Percentiles rank a stretch among this genome's conserved stretches.
phyloP scores from a whole-genome alignment of 2,329 filamentous ascomycete species.

The Trichophyton schoenleinii region DNA sequence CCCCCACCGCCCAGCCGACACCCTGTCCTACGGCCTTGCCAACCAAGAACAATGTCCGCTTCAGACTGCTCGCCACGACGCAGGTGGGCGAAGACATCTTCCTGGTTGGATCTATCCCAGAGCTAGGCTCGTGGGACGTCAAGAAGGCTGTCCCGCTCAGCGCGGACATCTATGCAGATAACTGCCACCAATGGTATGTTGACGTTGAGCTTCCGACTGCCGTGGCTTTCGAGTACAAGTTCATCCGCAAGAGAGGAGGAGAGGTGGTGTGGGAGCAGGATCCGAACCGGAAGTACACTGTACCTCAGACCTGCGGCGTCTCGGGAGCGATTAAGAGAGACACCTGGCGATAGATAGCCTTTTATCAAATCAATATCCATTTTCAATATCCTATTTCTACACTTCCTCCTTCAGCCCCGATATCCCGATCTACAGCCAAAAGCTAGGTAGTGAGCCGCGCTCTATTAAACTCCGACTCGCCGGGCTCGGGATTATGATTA shows the following conservation, averaged over 20 bases:
- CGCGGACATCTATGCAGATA: constrained; percentile 46
- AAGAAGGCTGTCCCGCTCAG: constrained; percentile 43
- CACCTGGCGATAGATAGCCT: constrained; percentile 24
- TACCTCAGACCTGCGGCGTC: constrained; percentile 26
- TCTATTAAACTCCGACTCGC: neutral
- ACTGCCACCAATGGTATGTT: constrained; percentile 50
- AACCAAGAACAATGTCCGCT: constrained; percentile 47
- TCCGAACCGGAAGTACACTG: constrained; percentile 32
- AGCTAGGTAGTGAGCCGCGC: neutral
- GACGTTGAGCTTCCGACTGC: constrained; percentile 46
- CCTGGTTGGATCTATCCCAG: constrained; percentile 46
- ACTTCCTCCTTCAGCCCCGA: neutral
- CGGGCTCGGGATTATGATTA: neutral
- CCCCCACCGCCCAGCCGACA: constrained; percentile 16
- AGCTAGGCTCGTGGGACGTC: constrained; percentile 53
- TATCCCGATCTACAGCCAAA: neutral
- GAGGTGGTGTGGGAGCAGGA: constrained; percentile 53
- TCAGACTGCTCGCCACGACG: constrained; percentile 48
- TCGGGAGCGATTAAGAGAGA: constrained; percentile 25
- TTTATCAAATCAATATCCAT: neutral
- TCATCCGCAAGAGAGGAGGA: constrained; percentile 46
- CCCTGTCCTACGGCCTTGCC: constrained; percentile 14
- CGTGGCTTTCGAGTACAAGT: constrained; percentile 53
- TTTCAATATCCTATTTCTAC: neutral
- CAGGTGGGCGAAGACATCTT: constrained; percentile 52